A percentile compares a stretch with the other conserved stretches of the same genome.
Conservation (phyloP, 208 protist species). For the Trypanosoma congolense region DNA sequence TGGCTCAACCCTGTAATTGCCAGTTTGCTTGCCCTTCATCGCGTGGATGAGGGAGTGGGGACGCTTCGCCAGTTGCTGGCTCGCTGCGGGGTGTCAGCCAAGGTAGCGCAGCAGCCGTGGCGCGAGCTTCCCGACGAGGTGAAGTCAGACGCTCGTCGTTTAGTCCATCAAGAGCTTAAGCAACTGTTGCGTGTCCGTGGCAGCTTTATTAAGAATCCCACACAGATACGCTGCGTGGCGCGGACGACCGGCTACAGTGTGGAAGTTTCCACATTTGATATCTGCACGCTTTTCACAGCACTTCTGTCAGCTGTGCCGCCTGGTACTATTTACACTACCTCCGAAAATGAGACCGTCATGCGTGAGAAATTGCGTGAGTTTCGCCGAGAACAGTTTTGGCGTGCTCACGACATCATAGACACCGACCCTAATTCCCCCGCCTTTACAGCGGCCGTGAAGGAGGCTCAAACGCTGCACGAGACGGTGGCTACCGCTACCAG, state of each 20-base stretch:
- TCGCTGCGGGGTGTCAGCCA: slow-evolving; percentile 70
- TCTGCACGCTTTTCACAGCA: slow-evolving; percentile 64
- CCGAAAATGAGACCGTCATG: slow-evolving; percentile 12
- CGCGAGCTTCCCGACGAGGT: slow-evolving; percentile 62
- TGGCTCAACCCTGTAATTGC: slow-evolving; percentile 75
- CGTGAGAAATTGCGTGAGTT: slow-evolving; percentile 42
- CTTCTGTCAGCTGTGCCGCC: slow-evolving; percentile 46
- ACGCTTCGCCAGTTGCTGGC: slow-evolving; percentile 76
- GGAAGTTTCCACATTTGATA: slow-evolving; percentile 79
- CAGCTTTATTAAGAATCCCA: slow-evolving; percentile 27
- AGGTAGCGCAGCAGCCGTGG: slow-evolving; percentile 71
- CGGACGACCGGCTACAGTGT: slow-evolving; percentile 70
- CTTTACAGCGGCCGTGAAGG: slow-evolving; percentile 54
- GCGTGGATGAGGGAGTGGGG: slow-evolving; percentile 70
- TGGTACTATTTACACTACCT: slow-evolving; percentile 29
- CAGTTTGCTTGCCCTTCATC: slow-evolving; percentile 67
- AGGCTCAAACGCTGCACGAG: slow-evolving; percentile 59
- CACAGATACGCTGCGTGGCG: slow-evolving; percentile 56
- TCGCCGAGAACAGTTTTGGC: slow-evolving; percentile 74
- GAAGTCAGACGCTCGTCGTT: slow-evolving; percentile 33
- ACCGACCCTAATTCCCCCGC: slow-evolving; percentile 63
- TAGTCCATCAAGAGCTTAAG: slow-evolving; percentile 63
- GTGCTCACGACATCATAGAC: slow-evolving; percentile 62
- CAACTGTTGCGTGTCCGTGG: slow-evolving; percentile 29
- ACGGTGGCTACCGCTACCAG: slow-evolving; percentile 59